Percentiles rank a stretch among this genome's conserved stretches.
These are phyloP conservation scores for Calonectria fujianensis DNA, from an alignment of 2,329 filamentous ascomycete genomes.

Conservation along the genomic window DNA sequence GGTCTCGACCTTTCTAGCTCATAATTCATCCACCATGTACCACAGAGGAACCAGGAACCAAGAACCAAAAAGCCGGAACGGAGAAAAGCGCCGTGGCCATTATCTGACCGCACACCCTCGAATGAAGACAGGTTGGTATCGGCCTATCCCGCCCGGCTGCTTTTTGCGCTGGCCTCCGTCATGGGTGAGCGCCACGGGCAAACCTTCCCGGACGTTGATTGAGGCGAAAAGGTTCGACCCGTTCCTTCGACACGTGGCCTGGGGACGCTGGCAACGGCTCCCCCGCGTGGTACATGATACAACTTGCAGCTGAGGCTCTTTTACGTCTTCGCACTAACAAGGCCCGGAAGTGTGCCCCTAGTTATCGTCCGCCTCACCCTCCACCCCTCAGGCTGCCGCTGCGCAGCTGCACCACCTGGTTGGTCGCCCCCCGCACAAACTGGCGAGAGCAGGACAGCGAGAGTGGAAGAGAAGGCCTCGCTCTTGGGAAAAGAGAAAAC, in stretches of 20 bases:
- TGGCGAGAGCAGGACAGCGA: neutral
- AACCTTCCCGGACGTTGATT: neutral
- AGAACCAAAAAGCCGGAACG: neutral
- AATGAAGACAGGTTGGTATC: neutral
- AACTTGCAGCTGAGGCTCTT: neutral
- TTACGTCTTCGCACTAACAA: neutral
- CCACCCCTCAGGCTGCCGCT: neutral
- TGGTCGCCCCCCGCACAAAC: neutral
- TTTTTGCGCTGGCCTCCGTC: neutral
- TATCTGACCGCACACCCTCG: neutral
- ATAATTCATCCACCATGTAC: neutral
- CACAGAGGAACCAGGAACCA: neutral
- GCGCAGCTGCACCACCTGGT: neutral
- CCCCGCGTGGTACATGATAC: neutral
- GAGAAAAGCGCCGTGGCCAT: neutral
- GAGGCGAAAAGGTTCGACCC: slow-evolving; percentile 20
- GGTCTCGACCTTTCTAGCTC: neutral
- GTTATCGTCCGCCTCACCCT: neutral
- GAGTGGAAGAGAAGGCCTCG: neutral
- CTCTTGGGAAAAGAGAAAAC: slow-evolving; percentile 4
- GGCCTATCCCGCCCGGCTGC: neutral
- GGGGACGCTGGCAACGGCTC: neutral
- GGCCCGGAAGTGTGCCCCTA: neutral
- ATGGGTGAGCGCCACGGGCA: neutral
- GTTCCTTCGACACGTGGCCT: slow-evolving; percentile 14